Base-by-base conservation (phyloP, 805 yeast genomes). In the Suhomyces sp. region DNA sequence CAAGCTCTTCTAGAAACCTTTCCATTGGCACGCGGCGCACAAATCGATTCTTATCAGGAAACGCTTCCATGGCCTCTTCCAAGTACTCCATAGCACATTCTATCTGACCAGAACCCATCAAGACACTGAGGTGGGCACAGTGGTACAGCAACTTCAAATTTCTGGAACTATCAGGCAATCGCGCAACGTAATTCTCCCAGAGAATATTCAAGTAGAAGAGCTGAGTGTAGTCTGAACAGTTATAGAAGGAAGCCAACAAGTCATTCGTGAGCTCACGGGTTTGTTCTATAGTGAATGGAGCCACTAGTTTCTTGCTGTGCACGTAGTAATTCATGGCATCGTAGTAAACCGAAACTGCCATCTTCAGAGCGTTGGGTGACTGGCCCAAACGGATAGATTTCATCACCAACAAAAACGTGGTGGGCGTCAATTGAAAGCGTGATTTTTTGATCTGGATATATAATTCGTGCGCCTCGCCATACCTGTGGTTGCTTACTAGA, bases 81-180 rank as follows among this genome's bases (percentile, higher is more conserved):
- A 60, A 58, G 33, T 50, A 53, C 19, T 60, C 65, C 9, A 58
- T 20, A 0, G 74, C 73, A 17, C 50, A 43, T n/a, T 59, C 49
- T 19, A 54, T 50, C 50, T 69, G 73, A 20, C 55, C 56, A 0
- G 64, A 49, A 45, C 66, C 67, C 9, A 68, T 25, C 9, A 67
- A 59, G 1, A 61, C 53, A 43, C 59, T 55, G 29, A 70, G 29
- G 27, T 58, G 60, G 3, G 68, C 61, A 1, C 60, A 54, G 37
- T 64, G 60, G 53, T 68, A 70, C 27, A 51, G 24, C 3, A 54
- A 3, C 10, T 59, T 64, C 10, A 59, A 25, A 4, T 44, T 43
- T 6, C 51, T 31, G 8, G 52, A 44, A 6, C 12, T 44, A n/a
- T 49, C 50, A 1, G 45, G 31, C 15, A 51, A 15, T 13, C 46